Conservation (phyloP, 1,284 basidiomycete genomes). For the Ustilago trichophora region DNA sequence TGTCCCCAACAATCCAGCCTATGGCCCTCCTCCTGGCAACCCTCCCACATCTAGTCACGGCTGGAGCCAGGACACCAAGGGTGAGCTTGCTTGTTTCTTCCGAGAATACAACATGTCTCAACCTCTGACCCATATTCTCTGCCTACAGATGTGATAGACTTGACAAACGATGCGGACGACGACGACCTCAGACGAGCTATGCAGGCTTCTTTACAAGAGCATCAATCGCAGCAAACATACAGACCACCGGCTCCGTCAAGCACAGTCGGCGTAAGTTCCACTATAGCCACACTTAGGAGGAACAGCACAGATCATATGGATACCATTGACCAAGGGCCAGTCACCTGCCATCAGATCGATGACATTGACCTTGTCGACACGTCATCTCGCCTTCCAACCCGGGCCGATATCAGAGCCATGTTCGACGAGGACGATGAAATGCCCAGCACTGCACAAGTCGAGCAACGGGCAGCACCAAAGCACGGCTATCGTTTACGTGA, state of each 20-base stretch:
- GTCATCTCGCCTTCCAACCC: too few species aligned
- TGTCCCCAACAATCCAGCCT: slow-evolving; percentile 7
- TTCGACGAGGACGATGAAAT: not conserved
- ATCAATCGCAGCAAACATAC: slow-evolving; percentile 21
- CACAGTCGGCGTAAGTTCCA: slow-evolving; percentile 40
- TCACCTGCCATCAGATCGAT: not conserved
- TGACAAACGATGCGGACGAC: slow-evolving; percentile 37
- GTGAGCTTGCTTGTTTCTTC: not conserved
- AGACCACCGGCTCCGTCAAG: slow-evolving; percentile 27
- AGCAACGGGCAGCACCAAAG: not conserved
- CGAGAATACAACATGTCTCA: not conserved
- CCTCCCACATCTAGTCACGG: slow-evolving; percentile 7
- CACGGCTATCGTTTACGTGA: slow-evolving; percentile 21
- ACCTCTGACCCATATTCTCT: not conserved
- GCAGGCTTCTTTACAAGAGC: slow-evolving; percentile 39
- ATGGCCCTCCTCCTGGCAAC: slow-evolving; percentile 20
- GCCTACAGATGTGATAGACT: slow-evolving; percentile 30
- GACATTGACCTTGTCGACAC: not conserved
- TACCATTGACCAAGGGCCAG: not conserved
- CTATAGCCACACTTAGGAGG: not conserved
- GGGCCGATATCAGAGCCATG: not conserved
- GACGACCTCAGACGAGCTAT: slow-evolving; percentile 41
- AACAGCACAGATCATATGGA: not conserved
- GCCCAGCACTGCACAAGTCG: not conserved
- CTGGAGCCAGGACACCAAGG: slow-evolving; percentile 22